Conservation (phyloP, 2,329 filamentous ascomycete species). For the Cryoendolithus antarcticus region DNA sequence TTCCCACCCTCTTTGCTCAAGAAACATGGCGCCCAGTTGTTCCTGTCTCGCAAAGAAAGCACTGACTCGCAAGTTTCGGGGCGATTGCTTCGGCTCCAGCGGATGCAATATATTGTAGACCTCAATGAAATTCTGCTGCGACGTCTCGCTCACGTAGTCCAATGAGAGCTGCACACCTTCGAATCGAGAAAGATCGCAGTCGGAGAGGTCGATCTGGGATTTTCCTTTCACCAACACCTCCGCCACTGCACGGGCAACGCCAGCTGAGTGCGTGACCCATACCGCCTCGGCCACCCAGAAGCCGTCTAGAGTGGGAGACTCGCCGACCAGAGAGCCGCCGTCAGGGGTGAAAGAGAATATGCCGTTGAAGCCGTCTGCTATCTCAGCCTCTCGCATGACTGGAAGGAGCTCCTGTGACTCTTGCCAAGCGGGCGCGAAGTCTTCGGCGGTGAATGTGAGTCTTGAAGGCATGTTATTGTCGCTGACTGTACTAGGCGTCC, state of each 20-base stretch:
- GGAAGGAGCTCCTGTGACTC: conserved; percentile 44
- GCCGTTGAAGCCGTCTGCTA: conserved; percentile 52
- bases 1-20: conserved; percentile 50
- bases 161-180: conserved; percentile 47
- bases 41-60: conserved; percentile 45
- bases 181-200: conserved; percentile 49
- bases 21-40: conserved; percentile 46
- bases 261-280: conserved; percentile 55
- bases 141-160: conserved; percentile 46
- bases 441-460: conserved; percentile 45
- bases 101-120: conserved; percentile 55
- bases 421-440: conserved; percentile 50
- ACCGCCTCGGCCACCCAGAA: conserved; percentile 55
- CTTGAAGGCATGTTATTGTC: conserved; percentile 54
- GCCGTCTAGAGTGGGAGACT: conserved; percentile 45
- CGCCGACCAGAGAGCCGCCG: conserved; percentile 47
- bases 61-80: conserved; percentile 46
- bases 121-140: conserved; percentile 49
- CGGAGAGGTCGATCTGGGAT: conserved; percentile 44
- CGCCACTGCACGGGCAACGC: conserved; percentile 48
- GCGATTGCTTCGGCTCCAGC: conserved; percentile 44
- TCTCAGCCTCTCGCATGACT: conserved; percentile 35
- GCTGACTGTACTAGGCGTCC: conserved; percentile 41
- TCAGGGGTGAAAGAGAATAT: conserved; percentile 56
- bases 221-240: conserved; percentile 45